Conservation (phyloP, 2,329 filamentous ascomycete genomes). For the Apiospora malaysiana region DNA sequence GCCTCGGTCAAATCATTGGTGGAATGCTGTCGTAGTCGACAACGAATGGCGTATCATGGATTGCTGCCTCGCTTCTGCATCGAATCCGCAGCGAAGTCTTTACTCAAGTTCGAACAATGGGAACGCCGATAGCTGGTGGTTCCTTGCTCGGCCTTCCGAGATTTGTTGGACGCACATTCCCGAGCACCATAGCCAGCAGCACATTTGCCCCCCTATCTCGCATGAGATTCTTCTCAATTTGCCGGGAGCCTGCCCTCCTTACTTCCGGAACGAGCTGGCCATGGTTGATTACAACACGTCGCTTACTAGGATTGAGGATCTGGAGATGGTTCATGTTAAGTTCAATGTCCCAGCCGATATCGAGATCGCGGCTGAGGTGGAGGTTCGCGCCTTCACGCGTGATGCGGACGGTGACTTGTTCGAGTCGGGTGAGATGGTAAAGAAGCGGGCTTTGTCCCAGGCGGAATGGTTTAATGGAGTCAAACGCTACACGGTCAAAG, state of each 20-base stretch:
- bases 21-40: conserved; percentile 93
- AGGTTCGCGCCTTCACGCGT: conserved; percentile 78
- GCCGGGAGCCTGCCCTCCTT: conserved; percentile 84
- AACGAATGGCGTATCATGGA: conserved; percentile 97
- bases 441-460: conserved; percentile 87
- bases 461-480: conserved; percentile 87
- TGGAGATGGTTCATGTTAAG: conserved; percentile 91
- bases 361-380: conserved; percentile 90
- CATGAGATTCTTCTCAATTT: conserved; percentile 86
- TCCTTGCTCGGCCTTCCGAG: conserved; percentile 86
- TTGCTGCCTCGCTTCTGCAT: conserved; percentile 88
- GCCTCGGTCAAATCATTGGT: conserved; percentile 94
- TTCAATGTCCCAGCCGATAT: conserved; percentile 88
- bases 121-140: conserved; percentile 88
- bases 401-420: conserved; percentile 92
- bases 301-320: conserved; percentile 80
- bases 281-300: conserved; percentile 93
- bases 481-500: conserved; percentile 94
- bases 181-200: conserved; percentile 85
- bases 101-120: conserved; percentile 77
- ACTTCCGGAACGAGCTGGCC: conserved; percentile 81
- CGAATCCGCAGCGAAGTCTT: conserved; percentile 77
- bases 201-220: conserved; percentile 86
- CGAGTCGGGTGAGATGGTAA: conserved; percentile 86
- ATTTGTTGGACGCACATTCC: conserved; percentile 97